Evolutionary conservation across 176 grass and related monocot species (phyloP).

Genomic region (Carex kokanica): DNA sequence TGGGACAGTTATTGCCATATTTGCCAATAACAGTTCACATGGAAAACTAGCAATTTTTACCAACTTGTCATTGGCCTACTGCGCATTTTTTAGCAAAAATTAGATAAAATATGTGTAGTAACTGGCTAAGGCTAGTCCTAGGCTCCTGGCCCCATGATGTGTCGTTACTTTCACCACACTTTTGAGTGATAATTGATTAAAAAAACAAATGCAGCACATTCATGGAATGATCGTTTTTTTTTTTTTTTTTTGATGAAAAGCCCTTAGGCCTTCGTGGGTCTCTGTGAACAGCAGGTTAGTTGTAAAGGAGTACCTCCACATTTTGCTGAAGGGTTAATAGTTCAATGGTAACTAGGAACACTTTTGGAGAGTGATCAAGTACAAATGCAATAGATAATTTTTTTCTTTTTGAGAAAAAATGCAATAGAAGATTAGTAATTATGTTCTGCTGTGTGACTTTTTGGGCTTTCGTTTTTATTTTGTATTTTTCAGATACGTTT

Average conservation of each 20-base stretch:
- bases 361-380: not conserved
- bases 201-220: not conserved
- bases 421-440: slow-evolving; percentile 2
- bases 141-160: not conserved
- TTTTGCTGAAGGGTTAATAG: not conserved
- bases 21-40: not conserved
- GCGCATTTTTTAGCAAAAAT: not conserved
- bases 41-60: not conserved
- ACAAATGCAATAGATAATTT: not conserved
- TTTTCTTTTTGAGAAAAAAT: not conserved
- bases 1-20: not conserved
- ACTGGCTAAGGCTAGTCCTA: not conserved
- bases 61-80: not conserved
- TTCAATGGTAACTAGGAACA: not conserved
- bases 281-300: not conserved
- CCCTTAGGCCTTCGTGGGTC: no score
- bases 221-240: not conserved
- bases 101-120: not conserved
- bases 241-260: no score
- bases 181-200: not conserved
- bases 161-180: not conserved
- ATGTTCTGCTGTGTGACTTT: not conserved
- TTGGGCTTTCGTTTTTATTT: no score
- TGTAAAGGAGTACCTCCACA: slow-evolving; percentile 9
- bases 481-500: not conserved